These are phyloP conservation scores for Clitocybe nebularis DNA, from an alignment of 1,284 basidiomycete species.

Conservation along the genomic window DNA sequence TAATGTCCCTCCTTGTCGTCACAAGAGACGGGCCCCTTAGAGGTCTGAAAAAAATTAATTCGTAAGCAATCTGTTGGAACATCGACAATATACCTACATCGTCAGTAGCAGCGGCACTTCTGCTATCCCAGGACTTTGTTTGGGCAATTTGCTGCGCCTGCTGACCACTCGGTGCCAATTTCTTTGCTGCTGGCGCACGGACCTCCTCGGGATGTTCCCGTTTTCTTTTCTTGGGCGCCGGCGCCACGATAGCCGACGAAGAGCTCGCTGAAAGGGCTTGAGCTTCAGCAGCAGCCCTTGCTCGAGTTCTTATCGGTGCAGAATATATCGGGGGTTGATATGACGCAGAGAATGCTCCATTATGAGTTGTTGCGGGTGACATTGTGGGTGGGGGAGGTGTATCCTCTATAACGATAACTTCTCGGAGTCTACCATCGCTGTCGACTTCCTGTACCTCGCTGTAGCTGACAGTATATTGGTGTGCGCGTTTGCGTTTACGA, in stretches of 20 bases:
- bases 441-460: conserved; percentile 83
- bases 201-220: conserved; percentile 66
- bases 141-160: conserved; percentile 41
- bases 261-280: conserved; percentile 65
- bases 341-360: conserved; percentile 66
- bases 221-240: conserved; percentile 74
- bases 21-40: conserved; percentile 64
- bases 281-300: conserved; percentile 77
- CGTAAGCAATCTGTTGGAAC: conserved; percentile 12
- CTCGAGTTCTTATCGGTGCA: conserved; percentile 73
- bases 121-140: conserved; percentile 60
- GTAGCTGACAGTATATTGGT: conserved; percentile 76
- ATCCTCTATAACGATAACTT: conserved; percentile 86
- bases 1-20: conserved; percentile 96
- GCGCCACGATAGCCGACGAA: conserved; percentile 57
- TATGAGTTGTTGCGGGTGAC: conserved; percentile 66
- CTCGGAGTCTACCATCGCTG: conserved; percentile 64
- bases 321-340: conserved; percentile 74
- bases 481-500: conserved; percentile 78
- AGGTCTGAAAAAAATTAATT: conserved; percentile 38
- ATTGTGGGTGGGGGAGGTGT: conserved; percentile 75
- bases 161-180: conserved; percentile 44
- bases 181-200: conserved; percentile 62
- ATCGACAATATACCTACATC: conserved; percentile 45
- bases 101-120: conserved; percentile 55